Base-by-base conservation (phyloP, 1,139 yeast species). In the Lodderomyces jiufengensis region DNA sequence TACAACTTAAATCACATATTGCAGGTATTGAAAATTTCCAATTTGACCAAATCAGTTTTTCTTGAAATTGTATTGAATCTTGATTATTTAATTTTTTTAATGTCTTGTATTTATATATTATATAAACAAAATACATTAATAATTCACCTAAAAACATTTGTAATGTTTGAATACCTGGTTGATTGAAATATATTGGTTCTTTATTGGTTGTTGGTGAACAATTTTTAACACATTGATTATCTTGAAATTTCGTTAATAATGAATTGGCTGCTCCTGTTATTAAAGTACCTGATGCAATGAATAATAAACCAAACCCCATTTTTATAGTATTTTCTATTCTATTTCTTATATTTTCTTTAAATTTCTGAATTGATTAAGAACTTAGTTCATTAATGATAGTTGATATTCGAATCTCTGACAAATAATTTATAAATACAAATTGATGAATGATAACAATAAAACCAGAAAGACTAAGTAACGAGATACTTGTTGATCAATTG, bases 101-200 rank as follows among this genome's bases (percentile, higher is more conserved):
- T n/a, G n/a, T n/a, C n/a, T 63, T 60, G 40, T 63, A 41, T 33
- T 52, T 42, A 43, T 57, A 48, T 3, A 34, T 16, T 20, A 40
- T 16, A 61, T 77, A 66, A 33, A 69, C 73, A 44, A 75, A 39
- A 66, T 78, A 59, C 52, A 78, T 69, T 18, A 66, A 57, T 33
- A 76, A 57, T 50, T 84, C 95, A 14, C 94, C 95, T 4, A 82
- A 55, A 51, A 84, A 84, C 95, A 84, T 84, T 56, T 84, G 94
- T 22, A 82, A 63, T 1, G 94, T 81, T 53, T 84, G 95, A 29
- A 84, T 59, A 3, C 82, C 88, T 0, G 95, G 95, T 56, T 84
- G 92, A 47, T 84, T 84, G 50, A 83, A 84, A 41, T 63, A 58
- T 30, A 59, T 55, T 34, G 66, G 74, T 11, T 60, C 57, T 3